Conservation (phyloP, 768 basidiomycete genomes). For the Cystobasidium ongulense region DNA sequence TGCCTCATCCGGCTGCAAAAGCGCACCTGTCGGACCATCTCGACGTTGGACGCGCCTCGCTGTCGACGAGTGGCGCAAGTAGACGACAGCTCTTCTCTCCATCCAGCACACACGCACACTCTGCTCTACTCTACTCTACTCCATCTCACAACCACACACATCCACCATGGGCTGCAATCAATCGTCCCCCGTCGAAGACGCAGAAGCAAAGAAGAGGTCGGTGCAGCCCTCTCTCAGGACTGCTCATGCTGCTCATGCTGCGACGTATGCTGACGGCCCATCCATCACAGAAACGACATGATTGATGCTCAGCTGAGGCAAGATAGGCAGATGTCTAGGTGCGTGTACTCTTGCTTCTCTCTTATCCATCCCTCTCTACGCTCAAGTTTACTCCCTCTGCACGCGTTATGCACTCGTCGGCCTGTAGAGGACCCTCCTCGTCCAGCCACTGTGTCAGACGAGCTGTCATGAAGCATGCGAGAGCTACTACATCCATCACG, state of each 20-base stretch:
- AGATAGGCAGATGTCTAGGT: constrained; percentile 27
- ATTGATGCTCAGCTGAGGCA: constrained; percentile 28
- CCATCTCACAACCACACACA: not conserved
- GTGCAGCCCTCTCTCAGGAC: not conserved
- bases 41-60: not conserved
- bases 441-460: too few species aligned
- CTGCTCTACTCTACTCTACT: not conserved
- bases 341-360: not conserved
- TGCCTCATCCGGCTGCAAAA: not conserved
- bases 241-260: not conserved
- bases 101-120: not conserved
- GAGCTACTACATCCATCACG: too few species aligned
- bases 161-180: constrained; percentile 19
- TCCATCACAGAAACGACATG: constrained; percentile 6
- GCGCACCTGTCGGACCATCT: too few species aligned
- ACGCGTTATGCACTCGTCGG: not conserved
- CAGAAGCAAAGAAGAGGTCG: constrained; percentile 19
- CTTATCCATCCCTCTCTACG: not conserved
- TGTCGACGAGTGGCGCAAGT: not conserved
- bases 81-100: not conserved
- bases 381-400: not conserved
- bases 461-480: not conserved
- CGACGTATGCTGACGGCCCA: not conserved
- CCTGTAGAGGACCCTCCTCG: not conserved
- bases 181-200: constrained; percentile 3